phyloP scores from a whole-genome alignment of 805 yeast genomes.

The Wickerhamomyces mucosus region DNA sequence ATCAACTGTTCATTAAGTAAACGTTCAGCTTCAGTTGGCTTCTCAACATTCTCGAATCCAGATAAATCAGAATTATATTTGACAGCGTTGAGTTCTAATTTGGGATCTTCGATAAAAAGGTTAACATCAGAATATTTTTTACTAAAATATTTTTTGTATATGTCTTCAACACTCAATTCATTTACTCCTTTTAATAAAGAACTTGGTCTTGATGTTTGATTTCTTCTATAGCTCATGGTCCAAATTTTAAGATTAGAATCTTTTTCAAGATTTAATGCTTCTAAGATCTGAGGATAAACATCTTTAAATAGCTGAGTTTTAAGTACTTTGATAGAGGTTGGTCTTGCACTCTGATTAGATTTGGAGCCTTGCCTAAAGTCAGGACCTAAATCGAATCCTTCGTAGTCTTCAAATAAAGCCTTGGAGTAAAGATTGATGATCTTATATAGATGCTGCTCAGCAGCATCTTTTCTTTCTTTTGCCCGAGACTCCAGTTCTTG shows the following conservation, averaged over 20 bases:
- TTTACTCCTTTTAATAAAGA: conserved; percentile 24
- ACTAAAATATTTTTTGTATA: conserved; percentile 36
- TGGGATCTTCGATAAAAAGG: conserved; percentile 58
- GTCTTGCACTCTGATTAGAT: conserved; percentile 31
- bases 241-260: conserved; percentile 47
- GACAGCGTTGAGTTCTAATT: conserved; percentile 13
- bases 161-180: conserved; percentile 38
- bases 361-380: conserved; percentile 44
- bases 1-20: conserved; percentile 16
- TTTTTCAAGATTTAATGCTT: conserved; percentile 28
- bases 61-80: conserved; percentile 2
- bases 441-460: conserved; percentile 61
- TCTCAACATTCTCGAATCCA: conserved; percentile 3
- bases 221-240: conserved; percentile 57
- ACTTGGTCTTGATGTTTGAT: conserved; percentile 61
- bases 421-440: conserved; percentile 48
- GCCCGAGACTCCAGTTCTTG: conserved; percentile 53
- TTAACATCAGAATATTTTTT: conserved; percentile 41
- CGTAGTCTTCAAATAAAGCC: conserved; percentile 44
- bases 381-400: conserved; percentile 72
- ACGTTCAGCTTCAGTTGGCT: conserved; percentile 7
- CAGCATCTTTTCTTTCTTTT: conserved; percentile 44
- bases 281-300: conserved; percentile 40
- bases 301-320: conserved; percentile 46
- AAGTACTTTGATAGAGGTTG: conserved; percentile 40